Percentiles rank a stretch among this genome's conserved stretches.
These are phyloP conservation scores for Penicillium flavigenum DNA, from an alignment of 495 filamentous ascomycete genomes.

Conservation along the genomic window DNA sequence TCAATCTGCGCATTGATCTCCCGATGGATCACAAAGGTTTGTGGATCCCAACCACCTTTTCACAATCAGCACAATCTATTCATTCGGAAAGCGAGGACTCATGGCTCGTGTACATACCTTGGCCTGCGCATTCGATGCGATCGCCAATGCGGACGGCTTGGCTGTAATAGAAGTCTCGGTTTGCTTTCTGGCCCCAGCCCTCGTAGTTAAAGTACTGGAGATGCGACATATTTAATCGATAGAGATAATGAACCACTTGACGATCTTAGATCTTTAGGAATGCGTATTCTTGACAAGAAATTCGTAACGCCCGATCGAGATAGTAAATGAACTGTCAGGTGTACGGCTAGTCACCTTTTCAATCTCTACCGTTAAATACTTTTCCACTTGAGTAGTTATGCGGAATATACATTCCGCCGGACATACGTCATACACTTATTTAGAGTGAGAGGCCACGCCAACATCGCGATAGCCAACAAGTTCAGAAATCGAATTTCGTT, in stretches of 20 bases:
- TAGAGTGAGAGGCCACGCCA: background rate
- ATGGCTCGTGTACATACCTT: conserved; percentile 38
- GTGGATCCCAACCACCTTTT: conserved; percentile 52
- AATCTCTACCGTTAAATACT: background rate
- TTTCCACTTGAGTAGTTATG: background rate
- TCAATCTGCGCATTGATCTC: conserved; percentile 51
- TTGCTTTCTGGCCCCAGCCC: conserved; percentile 38
- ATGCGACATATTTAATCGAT: conserved; percentile 36
- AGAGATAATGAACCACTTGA: conserved; percentile 1
- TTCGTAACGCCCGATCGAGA: background rate
- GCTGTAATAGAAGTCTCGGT: conserved; percentile 45
- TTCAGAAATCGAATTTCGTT: too few species aligned
- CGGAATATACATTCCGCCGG: background rate
- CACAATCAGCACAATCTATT: background rate
- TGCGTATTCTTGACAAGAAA: background rate
- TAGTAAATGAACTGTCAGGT: background rate
- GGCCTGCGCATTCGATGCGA: conserved; percentile 52
- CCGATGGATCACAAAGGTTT: conserved; percentile 34
- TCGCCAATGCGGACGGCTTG: conserved; percentile 56
- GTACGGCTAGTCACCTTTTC: background rate
- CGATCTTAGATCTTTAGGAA: background rate
- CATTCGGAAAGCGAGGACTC: background rate
- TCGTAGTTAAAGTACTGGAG: conserved; percentile 46
- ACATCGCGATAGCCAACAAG: too few species aligned
- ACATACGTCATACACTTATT: background rate